Percentiles rank a stretch among this genome's conserved stretches.
Evolutionary conservation across 2,329 filamentous ascomycete genomes (phyloP).

Genomic region (Colletotrichum sansevieriae): DNA sequence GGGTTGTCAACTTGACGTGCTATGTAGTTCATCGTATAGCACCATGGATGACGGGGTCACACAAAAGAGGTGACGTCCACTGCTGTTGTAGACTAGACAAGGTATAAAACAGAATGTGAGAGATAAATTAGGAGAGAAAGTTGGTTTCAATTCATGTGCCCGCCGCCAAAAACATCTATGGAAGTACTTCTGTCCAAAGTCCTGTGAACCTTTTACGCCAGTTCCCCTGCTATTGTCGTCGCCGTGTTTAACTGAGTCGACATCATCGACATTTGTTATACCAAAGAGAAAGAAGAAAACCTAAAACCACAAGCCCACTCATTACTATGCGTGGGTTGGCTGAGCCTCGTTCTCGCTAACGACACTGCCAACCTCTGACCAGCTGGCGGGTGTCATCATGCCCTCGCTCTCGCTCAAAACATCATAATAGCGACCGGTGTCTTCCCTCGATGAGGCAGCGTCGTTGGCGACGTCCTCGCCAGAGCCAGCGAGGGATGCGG

Average conservation of each 20-base stretch:
- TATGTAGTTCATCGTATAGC: neutral
- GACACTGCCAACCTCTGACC: conserved; percentile 75
- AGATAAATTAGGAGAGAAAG: neutral
- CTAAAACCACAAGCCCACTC: neutral
- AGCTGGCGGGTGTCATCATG: conserved; percentile 71
- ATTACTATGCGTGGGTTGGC: conserved; percentile 47
- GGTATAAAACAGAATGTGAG: neutral
- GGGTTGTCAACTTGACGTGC: neutral
- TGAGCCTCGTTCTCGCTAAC: conserved; percentile 67
- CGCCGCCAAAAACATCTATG: conserved; percentile 31
- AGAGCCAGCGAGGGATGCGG: conserved; percentile 66
- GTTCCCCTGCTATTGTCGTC: conserved; percentile 5
- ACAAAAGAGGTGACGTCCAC: no score
- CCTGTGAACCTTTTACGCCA: conserved; percentile 37
- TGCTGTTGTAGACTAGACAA: no score
- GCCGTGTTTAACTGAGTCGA: conserved; percentile 12
- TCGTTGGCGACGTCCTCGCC: conserved; percentile 63
- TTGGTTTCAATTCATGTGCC: conserved; percentile 9
- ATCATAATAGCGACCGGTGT: conserved; percentile 60
- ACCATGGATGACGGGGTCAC: no score
- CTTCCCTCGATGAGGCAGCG: conserved; percentile 52
- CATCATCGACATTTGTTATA: conserved; percentile 3
- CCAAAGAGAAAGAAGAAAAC: conserved; percentile 10
- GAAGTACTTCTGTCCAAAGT: conserved; percentile 24
- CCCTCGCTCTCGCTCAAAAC: conserved; percentile 72